Evolutionary conservation across 306 rosid genomes (phyloP), one percentile per base, ranked within the genome.

Genomic region (Mucuna pruriens): DNA sequence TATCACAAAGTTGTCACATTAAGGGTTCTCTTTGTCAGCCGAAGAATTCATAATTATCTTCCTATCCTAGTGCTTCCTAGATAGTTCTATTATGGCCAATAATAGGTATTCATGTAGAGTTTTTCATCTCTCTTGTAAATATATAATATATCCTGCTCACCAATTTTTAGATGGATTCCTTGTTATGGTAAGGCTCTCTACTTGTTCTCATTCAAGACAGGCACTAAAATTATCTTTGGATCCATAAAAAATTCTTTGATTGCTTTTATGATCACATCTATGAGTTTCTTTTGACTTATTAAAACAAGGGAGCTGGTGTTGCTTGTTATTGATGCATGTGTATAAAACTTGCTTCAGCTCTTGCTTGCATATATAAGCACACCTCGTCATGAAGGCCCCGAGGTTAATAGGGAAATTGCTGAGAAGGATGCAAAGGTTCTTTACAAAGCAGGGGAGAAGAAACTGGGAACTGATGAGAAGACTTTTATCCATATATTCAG

Each of bases 301-400:
- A 23, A 44, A 63, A 60, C 48, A 70, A 22, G 34, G 68, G 68
- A 61, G 17, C 42, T 61, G 17, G 19, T 61, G 67, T 33, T 33
- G 38, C 38, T 33, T 10, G 51, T 71, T 44, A 61, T 51, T 74
- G 17, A 80, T n/a, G 11, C 64, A 39, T 31, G 10, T 78, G 44
- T 52, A 15, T 51, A 74, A 26, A 29, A 0, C 26, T 63, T 44
- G 79, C 15, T 84, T 63, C 78, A 92, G 97, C 79, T 94, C 60
- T 81, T 94, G 87, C 92, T 92, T 58, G 89, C 90, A 44, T 91
- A 88, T 82, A 54, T 88, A 71, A 75, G 79, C 68, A 84, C 81
- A 60, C 92, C 83, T 1, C 96, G 93, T n/a, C 84, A 85, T 40
- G 97, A 94, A 86, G 95, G 91, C 57, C 94, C 83, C 2, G 96